phyloP scores from a whole-genome alignment of 2,329 filamentous ascomycete species.

The Botrytis fabae region DNA sequence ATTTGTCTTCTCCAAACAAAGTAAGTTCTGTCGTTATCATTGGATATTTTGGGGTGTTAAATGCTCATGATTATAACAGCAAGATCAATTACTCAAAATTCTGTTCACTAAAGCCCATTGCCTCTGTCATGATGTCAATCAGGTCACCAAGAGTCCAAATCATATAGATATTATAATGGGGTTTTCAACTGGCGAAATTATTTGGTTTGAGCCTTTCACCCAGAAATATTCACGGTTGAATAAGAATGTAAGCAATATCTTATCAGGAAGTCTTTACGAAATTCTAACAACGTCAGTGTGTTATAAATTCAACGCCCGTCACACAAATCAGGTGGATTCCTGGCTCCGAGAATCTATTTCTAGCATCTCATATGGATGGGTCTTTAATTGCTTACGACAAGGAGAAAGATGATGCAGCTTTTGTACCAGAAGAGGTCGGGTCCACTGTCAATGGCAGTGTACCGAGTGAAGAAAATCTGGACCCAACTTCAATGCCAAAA shows the following conservation, averaged over 20 bases:
- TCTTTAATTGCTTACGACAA: conserved; percentile 94
- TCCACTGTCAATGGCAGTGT: conserved; percentile 37
- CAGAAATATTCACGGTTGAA: conserved; percentile 95
- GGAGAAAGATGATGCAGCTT: conserved; percentile 85
- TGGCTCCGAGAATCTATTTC: conserved; percentile 87
- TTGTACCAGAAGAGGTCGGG: conserved; percentile 66
- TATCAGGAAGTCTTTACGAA: neutral
- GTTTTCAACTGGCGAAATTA: conserved; percentile 93
- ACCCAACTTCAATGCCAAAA: conserved; percentile 35
- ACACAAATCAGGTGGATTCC: conserved; percentile 92
- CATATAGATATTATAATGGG: conserved; percentile 94
- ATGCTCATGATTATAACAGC: conserved; percentile 48
- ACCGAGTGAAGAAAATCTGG: conserved; percentile 37
- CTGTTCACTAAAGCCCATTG: conserved; percentile 96
- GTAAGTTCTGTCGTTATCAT: conserved; percentile 41
- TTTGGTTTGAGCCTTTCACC: conserved; percentile 97
- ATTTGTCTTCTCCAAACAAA: conserved; percentile 75
- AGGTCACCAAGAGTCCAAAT: conserved; percentile 71
- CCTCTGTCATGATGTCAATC: conserved; percentile 90
- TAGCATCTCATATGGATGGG: conserved; percentile 90
- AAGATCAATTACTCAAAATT: conserved; percentile 92
- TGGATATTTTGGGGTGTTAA: neutral
- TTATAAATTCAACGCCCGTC: conserved; percentile 83
- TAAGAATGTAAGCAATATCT: conserved; percentile 68
- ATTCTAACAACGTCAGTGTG: conserved; percentile 56